phyloP scores from a whole-genome alignment of 2,329 filamentous ascomycete species.

The Fusarium duplospermum region DNA sequence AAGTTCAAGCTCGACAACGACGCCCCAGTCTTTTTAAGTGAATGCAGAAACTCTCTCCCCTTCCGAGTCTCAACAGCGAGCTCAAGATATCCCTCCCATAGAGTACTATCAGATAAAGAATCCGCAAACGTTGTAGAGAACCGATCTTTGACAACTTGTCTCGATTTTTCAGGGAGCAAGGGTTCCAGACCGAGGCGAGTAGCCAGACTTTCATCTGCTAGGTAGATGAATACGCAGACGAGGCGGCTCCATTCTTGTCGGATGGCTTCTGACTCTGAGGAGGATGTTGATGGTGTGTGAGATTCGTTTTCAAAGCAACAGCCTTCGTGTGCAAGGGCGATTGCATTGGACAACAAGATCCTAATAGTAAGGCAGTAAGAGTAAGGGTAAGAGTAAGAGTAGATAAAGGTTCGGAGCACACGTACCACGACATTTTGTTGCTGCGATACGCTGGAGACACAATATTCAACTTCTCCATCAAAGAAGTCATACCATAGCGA shows the following conservation, averaged over 20 bases:
- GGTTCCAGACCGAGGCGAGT: slow-evolving; percentile 26
- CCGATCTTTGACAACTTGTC: slow-evolving; percentile 23
- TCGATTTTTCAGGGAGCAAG: slow-evolving; percentile 20
- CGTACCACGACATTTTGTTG: slow-evolving; percentile 34
- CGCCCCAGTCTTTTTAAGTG: background rate
- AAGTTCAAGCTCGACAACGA: background rate
- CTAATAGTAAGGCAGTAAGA: background rate
- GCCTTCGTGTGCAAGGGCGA: slow-evolving; percentile 25
- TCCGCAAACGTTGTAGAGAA: slow-evolving; percentile 24
- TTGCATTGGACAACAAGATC: slow-evolving; percentile 32
- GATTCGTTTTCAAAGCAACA: slow-evolving; percentile 25
- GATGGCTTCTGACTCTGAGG: background rate
- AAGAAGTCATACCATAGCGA: slow-evolving; percentile 27
- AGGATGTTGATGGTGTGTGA: background rate
- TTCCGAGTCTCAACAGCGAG: slow-evolving; percentile 19
- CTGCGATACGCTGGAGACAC: slow-evolving; percentile 31
- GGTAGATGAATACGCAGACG: slow-evolving; percentile 29
- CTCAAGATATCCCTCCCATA: slow-evolving; percentile 31
- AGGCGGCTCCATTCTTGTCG: slow-evolving; percentile 26
- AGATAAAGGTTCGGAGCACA: background rate
- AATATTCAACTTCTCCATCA: slow-evolving; percentile 32
- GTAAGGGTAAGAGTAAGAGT: background rate
- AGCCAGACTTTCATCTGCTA: slow-evolving; percentile 22
- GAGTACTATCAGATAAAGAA: slow-evolving; percentile 9
- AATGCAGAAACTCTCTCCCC: slow-evolving; percentile 25